A percentile compares a stretch with the other conserved stretches of the same genome.
Conservation (phyloP, 2,329 filamentous ascomycete species). For the Cladophialophora psammophila region DNA sequence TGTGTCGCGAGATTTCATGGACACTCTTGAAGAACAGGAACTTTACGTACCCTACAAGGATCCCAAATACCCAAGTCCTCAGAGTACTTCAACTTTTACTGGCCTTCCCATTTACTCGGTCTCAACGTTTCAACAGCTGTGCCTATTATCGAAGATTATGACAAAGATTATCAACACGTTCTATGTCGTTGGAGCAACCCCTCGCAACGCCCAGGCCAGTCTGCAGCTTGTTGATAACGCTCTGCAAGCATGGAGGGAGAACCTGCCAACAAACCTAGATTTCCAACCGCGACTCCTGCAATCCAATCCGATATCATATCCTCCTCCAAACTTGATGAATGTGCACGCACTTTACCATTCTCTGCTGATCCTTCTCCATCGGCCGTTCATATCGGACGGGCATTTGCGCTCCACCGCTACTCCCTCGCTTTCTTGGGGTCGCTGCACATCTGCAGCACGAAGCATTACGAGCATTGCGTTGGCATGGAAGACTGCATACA, state of each 20-base stretch:
- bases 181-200: conserved; percentile 44
- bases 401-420: conserved; percentile 43
- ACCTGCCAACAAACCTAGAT: conserved; percentile 40
- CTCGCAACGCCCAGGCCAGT: conserved; percentile 41
- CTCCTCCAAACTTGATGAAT: conserved; percentile 43
- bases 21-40: conserved; percentile 45
- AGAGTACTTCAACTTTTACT: not conserved
- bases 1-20: conserved; percentile 44
- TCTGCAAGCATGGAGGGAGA: conserved; percentile 42
- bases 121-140: conserved; percentile 48
- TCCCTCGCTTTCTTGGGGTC: conserved; percentile 44
- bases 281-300: conserved; percentile 36
- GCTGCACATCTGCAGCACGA: conserved; percentile 47
- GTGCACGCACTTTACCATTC: conserved; percentile 51
- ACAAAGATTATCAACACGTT: conserved; percentile 49
- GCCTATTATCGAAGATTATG: conserved; percentile 48
- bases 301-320: conserved; percentile 34
- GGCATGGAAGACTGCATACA: conserved; percentile 50
- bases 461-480: conserved; percentile 48
- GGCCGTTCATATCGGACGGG: conserved; percentile 51
- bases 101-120: conserved; percentile 43
- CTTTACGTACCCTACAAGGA: conserved; percentile 40
- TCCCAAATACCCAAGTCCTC: conserved; percentile 11
- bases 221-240: conserved; percentile 43
- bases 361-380: conserved; percentile 55